These are phyloP conservation scores for Lodderomyces jiufengensis DNA, from an alignment of 1,139 yeast species.

Conservation along the genomic window DNA sequence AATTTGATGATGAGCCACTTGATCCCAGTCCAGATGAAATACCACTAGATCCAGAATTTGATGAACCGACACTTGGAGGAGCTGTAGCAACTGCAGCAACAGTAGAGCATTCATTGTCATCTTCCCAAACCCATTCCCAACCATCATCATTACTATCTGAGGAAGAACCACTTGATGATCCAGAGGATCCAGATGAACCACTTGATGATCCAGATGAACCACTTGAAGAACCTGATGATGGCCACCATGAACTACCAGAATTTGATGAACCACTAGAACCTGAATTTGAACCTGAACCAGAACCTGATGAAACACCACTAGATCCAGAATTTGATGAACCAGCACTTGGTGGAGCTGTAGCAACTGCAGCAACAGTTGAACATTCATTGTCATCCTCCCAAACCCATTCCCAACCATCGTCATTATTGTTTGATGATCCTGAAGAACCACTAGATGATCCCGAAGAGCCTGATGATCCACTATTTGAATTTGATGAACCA, in stretches of 20 bases:
- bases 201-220: slow-evolving; percentile 8
- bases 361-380: slow-evolving; percentile 9
- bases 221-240: slow-evolving; percentile 4
- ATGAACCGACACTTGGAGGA: slow-evolving; percentile 5
- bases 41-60: slow-evolving; percentile 1
- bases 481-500: background rate
- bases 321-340: slow-evolving; percentile 3
- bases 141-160: slow-evolving; percentile 7
- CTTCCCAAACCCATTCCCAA: slow-evolving; percentile 15
- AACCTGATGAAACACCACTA: slow-evolving; percentile 3
- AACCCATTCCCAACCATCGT: slow-evolving; percentile 14
- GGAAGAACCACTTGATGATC: slow-evolving; percentile 6
- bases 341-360: slow-evolving; percentile 3
- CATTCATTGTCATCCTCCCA: slow-evolving; percentile 13
- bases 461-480: background rate
- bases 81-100: slow-evolving; percentile 7
- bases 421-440: slow-evolving; percentile 4
- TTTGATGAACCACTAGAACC: slow-evolving; percentile 8
- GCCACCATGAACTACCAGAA: slow-evolving; percentile 8
- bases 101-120: slow-evolving; percentile 10
- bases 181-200: slow-evolving; percentile 9
- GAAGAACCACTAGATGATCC: slow-evolving; percentile 1
- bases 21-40: slow-evolving; percentile 7
- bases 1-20: slow-evolving; percentile 4
- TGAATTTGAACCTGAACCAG: slow-evolving; percentile 6